A percentile compares a stretch with the other conserved stretches of the same genome.
Evolutionary conservation across 2,329 filamentous ascomycete genomes (phyloP).

Genomic region (Penicillium hesseltinei): DNA sequence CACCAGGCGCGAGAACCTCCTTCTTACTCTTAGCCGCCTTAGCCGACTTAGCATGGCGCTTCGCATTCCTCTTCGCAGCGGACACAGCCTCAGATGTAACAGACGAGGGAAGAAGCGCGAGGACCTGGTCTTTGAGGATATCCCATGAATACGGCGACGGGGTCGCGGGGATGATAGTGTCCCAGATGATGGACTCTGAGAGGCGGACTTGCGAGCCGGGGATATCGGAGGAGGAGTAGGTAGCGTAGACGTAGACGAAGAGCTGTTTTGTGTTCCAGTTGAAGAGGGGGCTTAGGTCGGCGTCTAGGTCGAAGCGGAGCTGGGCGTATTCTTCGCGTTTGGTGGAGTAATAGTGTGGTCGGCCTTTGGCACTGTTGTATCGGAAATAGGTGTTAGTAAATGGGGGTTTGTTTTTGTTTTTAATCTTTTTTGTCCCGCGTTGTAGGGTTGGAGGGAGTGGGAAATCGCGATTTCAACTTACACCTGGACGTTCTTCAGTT

Average conservation of each 20-base stretch:
- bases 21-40: constrained; percentile 18
- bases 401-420: neutral
- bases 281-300: constrained; percentile 89
- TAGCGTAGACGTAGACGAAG: constrained; percentile 92
- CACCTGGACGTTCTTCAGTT: constrained; percentile 72
- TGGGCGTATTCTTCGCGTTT: constrained; percentile 96
- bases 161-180: constrained; percentile 79
- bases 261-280: constrained; percentile 99
- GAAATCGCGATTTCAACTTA: constrained; percentile 47
- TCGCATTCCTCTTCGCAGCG: constrained; percentile 22
- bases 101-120: constrained; percentile 28
- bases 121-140: constrained; percentile 33
- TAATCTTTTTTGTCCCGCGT: neutral
- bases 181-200: constrained; percentile 84
- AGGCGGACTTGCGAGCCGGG: constrained; percentile 21
- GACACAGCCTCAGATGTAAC: constrained; percentile 4
- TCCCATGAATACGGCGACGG: constrained; percentile 44
- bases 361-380: constrained; percentile 69
- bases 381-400: neutral
- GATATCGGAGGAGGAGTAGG: constrained; percentile 51
- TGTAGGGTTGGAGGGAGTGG: neutral
- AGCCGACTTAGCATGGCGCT: constrained; percentile 22
- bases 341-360: constrained; percentile 91
- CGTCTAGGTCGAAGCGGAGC: constrained; percentile 88
- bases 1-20: constrained; percentile 49